Conservation (phyloP, 805 yeast genomes). For the Candida vartiovaarae region DNA sequence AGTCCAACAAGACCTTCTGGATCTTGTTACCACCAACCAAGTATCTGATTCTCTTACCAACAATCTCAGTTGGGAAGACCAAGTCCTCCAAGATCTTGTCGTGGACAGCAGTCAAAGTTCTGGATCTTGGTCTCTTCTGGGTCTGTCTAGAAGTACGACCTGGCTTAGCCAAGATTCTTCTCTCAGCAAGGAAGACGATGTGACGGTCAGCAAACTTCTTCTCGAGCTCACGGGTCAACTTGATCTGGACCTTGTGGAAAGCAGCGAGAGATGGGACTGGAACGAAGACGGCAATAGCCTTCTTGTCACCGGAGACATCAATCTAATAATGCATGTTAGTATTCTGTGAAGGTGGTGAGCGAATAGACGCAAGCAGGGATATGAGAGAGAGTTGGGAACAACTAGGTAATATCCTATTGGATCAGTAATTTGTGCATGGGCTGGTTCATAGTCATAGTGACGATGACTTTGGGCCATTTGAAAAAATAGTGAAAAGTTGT, state of each 20-base stretch:
- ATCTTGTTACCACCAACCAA: slow-evolving; percentile 98
- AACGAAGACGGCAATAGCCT: slow-evolving; percentile 95
- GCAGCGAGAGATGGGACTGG: slow-evolving; percentile 91
- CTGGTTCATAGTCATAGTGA: too few relatives aligned
- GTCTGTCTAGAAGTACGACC: slow-evolving; percentile 88
- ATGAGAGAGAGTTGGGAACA: too few relatives aligned
- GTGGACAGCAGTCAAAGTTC: slow-evolving; percentile 98
- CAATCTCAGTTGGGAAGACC: slow-evolving; percentile 99
- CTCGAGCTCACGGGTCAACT: slow-evolving; percentile 98
- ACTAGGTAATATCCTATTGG: too few relatives aligned
- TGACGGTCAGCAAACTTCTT: slow-evolving; percentile 99
- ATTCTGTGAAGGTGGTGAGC: not conserved
- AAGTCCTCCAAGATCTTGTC: slow-evolving; percentile 98
- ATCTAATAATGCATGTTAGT: slow-evolving; percentile 36
- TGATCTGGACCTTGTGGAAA: slow-evolving; percentile 96
- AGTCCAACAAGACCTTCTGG: slow-evolving; percentile 95
- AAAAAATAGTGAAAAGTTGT: too few relatives aligned
- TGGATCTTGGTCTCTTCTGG: slow-evolving; percentile 99
- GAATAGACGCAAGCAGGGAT: too few relatives aligned
- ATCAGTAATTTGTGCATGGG: too few relatives aligned
- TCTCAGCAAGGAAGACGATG: slow-evolving; percentile 98
- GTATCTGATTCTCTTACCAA: slow-evolving; percentile 99
- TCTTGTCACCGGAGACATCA: slow-evolving; percentile 97
- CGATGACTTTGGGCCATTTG: too few relatives aligned
- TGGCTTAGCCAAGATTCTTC: slow-evolving; percentile 99